These are phyloP conservation scores for Sanghuangporus weigelae DNA, from an alignment of 1,284 basidiomycete genomes.

Conservation along the genomic window DNA sequence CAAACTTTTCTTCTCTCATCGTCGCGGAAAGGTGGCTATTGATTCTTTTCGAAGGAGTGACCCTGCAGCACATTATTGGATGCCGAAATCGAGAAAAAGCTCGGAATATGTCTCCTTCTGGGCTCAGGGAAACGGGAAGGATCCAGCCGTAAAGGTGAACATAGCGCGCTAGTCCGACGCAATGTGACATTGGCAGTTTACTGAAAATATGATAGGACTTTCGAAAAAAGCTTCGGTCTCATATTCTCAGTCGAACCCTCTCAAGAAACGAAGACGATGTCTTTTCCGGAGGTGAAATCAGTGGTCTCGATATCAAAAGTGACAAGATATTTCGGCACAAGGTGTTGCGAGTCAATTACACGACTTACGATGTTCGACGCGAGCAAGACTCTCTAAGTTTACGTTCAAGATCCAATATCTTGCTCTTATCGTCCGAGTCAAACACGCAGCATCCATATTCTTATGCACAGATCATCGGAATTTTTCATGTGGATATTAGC, in stretches of 20 bases:
- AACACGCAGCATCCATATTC: constrained; percentile 20
- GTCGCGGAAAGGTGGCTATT: background rate
- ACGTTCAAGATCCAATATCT: constrained; percentile 29
- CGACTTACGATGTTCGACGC: constrained; percentile 37
- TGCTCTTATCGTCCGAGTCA: constrained; percentile 28
- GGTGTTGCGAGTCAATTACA: constrained; percentile 35
- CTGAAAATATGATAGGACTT: constrained; percentile 18
- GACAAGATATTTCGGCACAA: constrained; percentile 29
- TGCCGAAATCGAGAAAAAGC: background rate
- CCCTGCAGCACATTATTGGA: background rate
- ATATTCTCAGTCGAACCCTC: constrained; percentile 22
- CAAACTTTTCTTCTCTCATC: background rate
- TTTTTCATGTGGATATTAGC: constrained; percentile 18
- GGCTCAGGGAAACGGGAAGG: background rate
- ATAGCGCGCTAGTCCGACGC: background rate
- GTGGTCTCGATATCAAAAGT: constrained; percentile 19
- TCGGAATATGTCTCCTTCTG: background rate
- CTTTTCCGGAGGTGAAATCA: constrained; percentile 18
- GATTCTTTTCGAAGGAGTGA: background rate
- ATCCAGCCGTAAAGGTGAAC: background rate
- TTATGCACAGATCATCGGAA: constrained; percentile 21
- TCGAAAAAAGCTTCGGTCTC: constrained; percentile 20
- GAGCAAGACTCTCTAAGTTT: constrained; percentile 36
- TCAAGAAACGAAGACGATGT: constrained; percentile 18
- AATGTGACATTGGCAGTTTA: background rate